A percentile compares a stretch with the other conserved stretches of the same genome.
These are phyloP conservation scores for Penicillium sp. DNA, from an alignment of 2,329 filamentous ascomycete genomes.

Conservation along the genomic window DNA sequence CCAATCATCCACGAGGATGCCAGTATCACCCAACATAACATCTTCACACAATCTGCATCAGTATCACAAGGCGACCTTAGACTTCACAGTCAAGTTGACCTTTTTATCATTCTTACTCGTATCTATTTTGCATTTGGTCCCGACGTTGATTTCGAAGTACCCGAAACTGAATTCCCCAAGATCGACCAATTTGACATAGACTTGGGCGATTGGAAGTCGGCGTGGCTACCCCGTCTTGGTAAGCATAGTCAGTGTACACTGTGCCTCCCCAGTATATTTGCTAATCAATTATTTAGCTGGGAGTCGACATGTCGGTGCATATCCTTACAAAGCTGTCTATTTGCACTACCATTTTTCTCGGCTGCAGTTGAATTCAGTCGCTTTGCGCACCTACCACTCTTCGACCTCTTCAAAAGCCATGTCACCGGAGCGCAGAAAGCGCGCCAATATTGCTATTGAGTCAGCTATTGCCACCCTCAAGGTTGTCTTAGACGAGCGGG, in stretches of 20 bases:
- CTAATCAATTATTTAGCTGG: constrained; percentile 34
- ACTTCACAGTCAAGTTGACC: constrained; percentile 44
- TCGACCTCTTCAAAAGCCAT: constrained; percentile 38
- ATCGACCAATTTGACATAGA: constrained; percentile 44
- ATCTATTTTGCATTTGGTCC: constrained; percentile 47
- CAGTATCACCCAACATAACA: constrained; percentile 38
- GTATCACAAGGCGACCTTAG: constrained; percentile 37
- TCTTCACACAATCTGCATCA: constrained; percentile 31
- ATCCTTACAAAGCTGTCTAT: constrained; percentile 52
- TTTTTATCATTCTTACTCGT: constrained; percentile 46
- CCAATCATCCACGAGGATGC: constrained; percentile 45
- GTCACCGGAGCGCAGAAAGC: constrained; percentile 47
- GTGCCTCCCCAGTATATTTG: background rate
- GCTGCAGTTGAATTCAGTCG: constrained; percentile 52
- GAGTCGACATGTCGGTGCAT: constrained; percentile 49
- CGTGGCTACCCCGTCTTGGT: constrained; percentile 39
- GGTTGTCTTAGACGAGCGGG: constrained; percentile 44
- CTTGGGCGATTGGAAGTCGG: constrained; percentile 38
- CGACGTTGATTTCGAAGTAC: constrained; percentile 44
- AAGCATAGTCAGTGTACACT: constrained; percentile 1
- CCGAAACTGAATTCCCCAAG: constrained; percentile 40
- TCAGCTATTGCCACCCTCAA: constrained; percentile 45
- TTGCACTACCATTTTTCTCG: constrained; percentile 55
- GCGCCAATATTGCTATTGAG: constrained; percentile 45
- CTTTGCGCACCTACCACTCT: constrained; percentile 48